Conservation (phyloP, 495 filamentous ascomycete species). For the Penicillium argentinense region DNA sequence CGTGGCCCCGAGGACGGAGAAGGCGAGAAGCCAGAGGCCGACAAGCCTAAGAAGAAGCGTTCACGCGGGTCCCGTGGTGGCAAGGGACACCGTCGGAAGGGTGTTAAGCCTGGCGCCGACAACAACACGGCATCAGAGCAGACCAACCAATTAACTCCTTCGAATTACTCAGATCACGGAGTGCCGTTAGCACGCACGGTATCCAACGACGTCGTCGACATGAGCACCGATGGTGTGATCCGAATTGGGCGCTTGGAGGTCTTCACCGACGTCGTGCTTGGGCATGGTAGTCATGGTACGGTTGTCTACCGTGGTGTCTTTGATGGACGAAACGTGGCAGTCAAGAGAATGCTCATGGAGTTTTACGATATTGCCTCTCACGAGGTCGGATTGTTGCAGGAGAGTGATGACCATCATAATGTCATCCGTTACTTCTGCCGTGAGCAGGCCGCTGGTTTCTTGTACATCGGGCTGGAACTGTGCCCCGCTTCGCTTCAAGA, state of each 20-base stretch:
- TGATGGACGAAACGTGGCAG: conserved; percentile 88
- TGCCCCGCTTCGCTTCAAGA: conserved; percentile 93
- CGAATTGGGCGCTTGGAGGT: conserved; percentile 74
- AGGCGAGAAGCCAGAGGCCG: conserved; percentile 68
- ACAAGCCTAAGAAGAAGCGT: conserved; percentile 75
- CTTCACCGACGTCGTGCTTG: conserved; percentile 69
- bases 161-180: conserved; percentile 57
- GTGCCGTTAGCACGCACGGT: conserved; percentile 42
- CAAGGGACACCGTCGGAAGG: conserved; percentile 65
- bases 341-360: conserved; percentile 93
- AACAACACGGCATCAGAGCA: conserved; percentile 41
- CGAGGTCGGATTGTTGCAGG: conserved; percentile 83
- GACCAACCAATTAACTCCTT: conserved; percentile 36
- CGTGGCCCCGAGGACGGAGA: conserved; percentile 39
- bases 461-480: conserved; percentile 96
- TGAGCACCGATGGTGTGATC: conserved; percentile 49
- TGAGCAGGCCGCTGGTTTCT: conserved; percentile 82
- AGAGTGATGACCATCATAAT: conserved; percentile 94
- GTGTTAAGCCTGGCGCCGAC: conserved; percentile 44
- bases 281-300: conserved; percentile 82
- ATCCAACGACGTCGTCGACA: conserved; percentile 41
- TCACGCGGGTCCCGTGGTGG: conserved; percentile 78
- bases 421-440: conserved; percentile 96
- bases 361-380: conserved; percentile 95
- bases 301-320: conserved; percentile 83